Conservation (phyloP, 257 asterid species). For the Petunia secreta region DNA sequence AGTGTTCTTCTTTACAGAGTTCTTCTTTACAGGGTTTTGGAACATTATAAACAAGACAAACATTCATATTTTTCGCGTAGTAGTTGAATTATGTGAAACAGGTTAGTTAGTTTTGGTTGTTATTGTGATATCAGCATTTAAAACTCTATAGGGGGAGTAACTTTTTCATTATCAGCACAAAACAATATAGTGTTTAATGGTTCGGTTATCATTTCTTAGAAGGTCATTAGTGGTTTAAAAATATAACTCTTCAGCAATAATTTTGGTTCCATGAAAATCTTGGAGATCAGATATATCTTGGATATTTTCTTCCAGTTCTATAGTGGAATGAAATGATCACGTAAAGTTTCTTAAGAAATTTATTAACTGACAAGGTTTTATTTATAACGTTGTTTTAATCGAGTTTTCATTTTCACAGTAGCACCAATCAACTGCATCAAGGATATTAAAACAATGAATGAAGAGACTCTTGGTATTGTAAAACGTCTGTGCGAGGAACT, state of each 20-base stretch:
- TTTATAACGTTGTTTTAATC: not conserved
- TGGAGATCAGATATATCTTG: too few species aligned
- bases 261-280: too few species aligned
- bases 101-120: not conserved
- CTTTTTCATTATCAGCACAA: not conserved
- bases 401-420: not conserved
- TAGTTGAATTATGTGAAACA: not conserved
- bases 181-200: not conserved
- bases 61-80: not conserved
- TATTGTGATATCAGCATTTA: not conserved
- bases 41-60: not conserved
- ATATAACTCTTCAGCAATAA: not conserved
- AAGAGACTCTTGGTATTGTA: slow-evolving; percentile 40
- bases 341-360: too few species aligned
- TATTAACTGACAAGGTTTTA: too few species aligned
- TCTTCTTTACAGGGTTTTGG: not conserved
- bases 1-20: not conserved
- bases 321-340: too few species aligned
- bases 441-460: slow-evolving; percentile 38
- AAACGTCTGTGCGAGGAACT: slow-evolving; percentile 42
- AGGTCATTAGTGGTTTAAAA: not conserved
- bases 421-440: not conserved
- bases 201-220: not conserved
- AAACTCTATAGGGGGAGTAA: not conserved
- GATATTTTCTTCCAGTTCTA: too few species aligned